phyloP scores from a whole-genome alignment of 208 protist genomes.

The Acanthamoeba sp. region DNA sequence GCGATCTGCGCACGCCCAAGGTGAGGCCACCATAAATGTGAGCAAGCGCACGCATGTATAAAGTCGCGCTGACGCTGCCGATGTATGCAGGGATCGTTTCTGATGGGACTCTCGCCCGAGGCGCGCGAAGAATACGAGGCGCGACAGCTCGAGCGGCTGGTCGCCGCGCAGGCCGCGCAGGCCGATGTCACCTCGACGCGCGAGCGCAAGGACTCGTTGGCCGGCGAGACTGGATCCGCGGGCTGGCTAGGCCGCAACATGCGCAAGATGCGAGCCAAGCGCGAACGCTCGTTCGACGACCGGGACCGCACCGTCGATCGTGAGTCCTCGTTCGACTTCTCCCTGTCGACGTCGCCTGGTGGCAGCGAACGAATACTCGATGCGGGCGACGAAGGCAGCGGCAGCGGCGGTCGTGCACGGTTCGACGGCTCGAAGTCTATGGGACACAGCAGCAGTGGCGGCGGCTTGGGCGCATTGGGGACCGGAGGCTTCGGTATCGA shows the following conservation, averaged over 20 bases:
- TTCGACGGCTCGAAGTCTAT: background rate
- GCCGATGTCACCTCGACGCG: background rate
- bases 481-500: background rate
- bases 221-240: background rate
- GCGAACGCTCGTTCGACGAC: background rate
- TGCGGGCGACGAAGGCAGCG: background rate
- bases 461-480: background rate
- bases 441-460: background rate
- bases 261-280: slow-evolving; percentile 43
- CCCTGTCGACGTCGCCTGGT: background rate
- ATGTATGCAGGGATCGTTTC: background rate
- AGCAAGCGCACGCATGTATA: too few species aligned
- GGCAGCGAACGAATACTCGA: background rate
- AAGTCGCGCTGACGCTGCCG: background rate
- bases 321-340: background rate
- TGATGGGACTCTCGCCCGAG: slow-evolving; percentile 15
- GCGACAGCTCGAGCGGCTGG: background rate
- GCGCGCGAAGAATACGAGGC: slow-evolving; percentile 10
- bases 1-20: background rate
- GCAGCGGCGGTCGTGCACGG: background rate
- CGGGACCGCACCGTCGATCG: background rate
- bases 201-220: background rate
- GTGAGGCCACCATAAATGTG: background rate
- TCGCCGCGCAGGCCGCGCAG: background rate
- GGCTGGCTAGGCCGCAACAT: slow-evolving; percentile 27